A percentile compares a stretch with the other conserved stretches of the same genome.
Conservation (phyloP, 192 early-diverging fungal genomes). For the Podila horticola region DNA sequence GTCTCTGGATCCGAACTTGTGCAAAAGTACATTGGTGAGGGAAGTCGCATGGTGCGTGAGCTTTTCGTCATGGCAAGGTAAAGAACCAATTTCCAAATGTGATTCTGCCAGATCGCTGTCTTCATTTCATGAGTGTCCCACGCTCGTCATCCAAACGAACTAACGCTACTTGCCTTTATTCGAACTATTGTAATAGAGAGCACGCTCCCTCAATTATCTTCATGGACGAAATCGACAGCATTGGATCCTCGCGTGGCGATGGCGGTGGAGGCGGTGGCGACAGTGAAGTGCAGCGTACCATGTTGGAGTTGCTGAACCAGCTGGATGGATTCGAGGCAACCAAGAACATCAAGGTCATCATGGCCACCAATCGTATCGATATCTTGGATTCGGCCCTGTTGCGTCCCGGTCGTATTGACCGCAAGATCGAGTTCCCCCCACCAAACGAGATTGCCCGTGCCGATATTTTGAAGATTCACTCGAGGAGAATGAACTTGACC, state of each 20-base stretch:
- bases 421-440: conserved; percentile 93
- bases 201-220: conserved; percentile 94
- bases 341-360: conserved; percentile 94
- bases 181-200: conserved; percentile 59
- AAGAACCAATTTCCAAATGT: background rate
- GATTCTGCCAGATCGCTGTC: background rate
- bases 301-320: conserved; percentile 92
- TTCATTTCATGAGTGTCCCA: background rate
- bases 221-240: conserved; percentile 94
- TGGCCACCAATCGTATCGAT: conserved; percentile 94
- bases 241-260: conserved; percentile 88
- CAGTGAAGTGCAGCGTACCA: conserved; percentile 91
- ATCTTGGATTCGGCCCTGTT: conserved; percentile 89
- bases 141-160: background rate
- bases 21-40: conserved; percentile 94
- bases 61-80: conserved; percentile 89
- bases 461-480: conserved; percentile 92
- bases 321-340: conserved; percentile 91
- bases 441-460: conserved; percentile 86
- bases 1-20: conserved; percentile 92
- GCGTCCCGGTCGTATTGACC: conserved; percentile 89
- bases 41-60: conserved; percentile 91
- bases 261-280: conserved; percentile 81
- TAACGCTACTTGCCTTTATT: background rate
- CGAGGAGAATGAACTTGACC: conserved; percentile 91